These are phyloP conservation scores for Boletus subcaerulescens DNA, from an alignment of 768 basidiomycete genomes.

Conservation along the genomic window DNA sequence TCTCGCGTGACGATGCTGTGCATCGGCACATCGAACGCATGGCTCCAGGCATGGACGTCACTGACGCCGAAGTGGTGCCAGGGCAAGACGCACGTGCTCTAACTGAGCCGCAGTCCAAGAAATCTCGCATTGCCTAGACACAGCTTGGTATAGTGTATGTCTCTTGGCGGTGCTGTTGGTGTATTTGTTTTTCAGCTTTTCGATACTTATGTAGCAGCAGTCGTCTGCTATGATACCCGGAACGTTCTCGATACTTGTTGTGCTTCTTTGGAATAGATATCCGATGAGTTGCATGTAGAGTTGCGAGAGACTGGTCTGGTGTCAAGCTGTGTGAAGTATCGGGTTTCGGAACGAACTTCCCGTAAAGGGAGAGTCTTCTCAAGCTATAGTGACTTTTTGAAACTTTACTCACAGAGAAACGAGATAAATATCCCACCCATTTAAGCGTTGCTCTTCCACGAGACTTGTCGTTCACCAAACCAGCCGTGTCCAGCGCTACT, in stretches of 20 bases:
- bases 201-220: not conserved
- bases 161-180: not conserved
- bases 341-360: not conserved
- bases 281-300: not conserved
- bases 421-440: too few species aligned
- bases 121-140: slow-evolving; percentile 4
- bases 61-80: slow-evolving; percentile 25
- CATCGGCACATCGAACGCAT: slow-evolving; percentile 32
- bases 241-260: not conserved
- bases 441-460: not conserved
- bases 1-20: slow-evolving; percentile 34
- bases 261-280: not conserved
- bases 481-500: not conserved
- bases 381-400: not conserved
- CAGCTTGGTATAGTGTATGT: not conserved
- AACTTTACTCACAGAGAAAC: too few species aligned
- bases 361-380: slow-evolving; percentile 17
- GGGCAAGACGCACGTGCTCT: slow-evolving; percentile 14
- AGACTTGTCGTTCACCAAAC: not conserved
- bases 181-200: not conserved
- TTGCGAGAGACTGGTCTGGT: not conserved
- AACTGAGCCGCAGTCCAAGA: slow-evolving; percentile 2
- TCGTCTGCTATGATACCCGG: slow-evolving; percentile 10
- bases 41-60: slow-evolving; percentile 18
- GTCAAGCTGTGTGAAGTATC: not conserved